Base-by-base conservation (phyloP, 139 green algal species). In the Chlamydomonas asymmetrica region DNA sequence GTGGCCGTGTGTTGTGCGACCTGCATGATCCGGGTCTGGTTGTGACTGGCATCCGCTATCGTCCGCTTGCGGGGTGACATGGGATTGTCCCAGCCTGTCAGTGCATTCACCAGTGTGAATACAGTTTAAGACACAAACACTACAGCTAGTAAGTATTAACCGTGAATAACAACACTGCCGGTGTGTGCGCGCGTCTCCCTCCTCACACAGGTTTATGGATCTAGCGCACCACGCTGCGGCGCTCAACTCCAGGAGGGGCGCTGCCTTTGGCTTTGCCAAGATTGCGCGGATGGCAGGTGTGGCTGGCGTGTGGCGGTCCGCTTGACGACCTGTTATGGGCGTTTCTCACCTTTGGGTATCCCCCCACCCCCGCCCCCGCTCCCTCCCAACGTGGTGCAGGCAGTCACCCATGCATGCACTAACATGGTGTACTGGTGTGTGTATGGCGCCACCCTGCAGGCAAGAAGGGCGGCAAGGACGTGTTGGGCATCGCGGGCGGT, bases 241-340 rank as follows among this genome's bases (percentile, higher is more conserved):
- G 23, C 52, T 95, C 39, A 93, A 92, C 72, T 89, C 88, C 62
- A 78, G 80, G 4, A 76, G 92, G 4, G 93, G 94, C 13, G 93
- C 94, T 2, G 93, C 94, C 8, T 95, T 94, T 74, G 94, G 95
- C 8, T 90, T 98, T 63, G 91, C 90, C 0, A 81, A 79, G 35
- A 95, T 98, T 23, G 92, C 94, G 8, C 85, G 83, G 60, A 74
- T 96, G 74, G 94, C 94, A 10, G 88, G 88, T 7, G 57, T 34
- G 29, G 27, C 56, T 13, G 63, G 66, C 18, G 32, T 41, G 4
- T 34, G 8, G 29, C 31, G 40, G 16, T n/a, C n/a, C n/a, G n/a
- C n/a, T n/a, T n/a, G n/a, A n/a, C n/a, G n/a, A n/a, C n/a, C n/a
- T n/a, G n/a, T n/a, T n/a, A n/a, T n/a, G n/a, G n/a, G n/a, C n/a